Base-by-base conservation (phyloP, 208 protist genomes). In the Wallacemonas sp. region DNA sequence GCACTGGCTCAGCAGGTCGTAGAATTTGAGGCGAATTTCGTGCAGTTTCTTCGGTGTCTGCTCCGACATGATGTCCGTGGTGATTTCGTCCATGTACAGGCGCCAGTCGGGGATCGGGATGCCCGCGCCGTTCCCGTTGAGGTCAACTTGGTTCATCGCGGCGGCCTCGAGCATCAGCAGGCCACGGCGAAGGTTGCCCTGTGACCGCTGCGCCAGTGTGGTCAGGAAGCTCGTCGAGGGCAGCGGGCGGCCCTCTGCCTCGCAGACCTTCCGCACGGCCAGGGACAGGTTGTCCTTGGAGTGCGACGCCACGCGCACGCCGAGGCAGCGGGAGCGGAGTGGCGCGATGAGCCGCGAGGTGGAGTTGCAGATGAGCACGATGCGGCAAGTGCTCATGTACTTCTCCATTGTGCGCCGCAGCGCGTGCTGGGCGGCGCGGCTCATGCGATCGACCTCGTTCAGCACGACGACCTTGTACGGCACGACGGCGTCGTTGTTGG, bases 351-450 rank as follows among this genome's bases (percentile, higher is more conserved):
- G 85, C 23, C 91, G 97, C 20, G 84, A 94, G 12, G 94, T 97
- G 23, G 86, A 93, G 61, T 92, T 98, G 76, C 95, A 98, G 50
- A 92, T 83, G 10, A 99, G 82, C 12, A 99, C 92, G 7, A 99
- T 72, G 1, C 99, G 87, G 77, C 98, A 99, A 0, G 90, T 98
- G 18, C 77, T 70, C 57, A 97, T 93, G 89, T 99, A 99, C 75
- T 99, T 99, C 72, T 99, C 99, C 99, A 99, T 99, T 16, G 99
- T 99, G 28, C 99, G 96, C 26, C 99, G 92, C 23, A 99, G 89
- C 14, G 98, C 99, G 52, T 99, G 98, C 81, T 99, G 99, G 2
- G 99, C 98, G 25, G 97, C 89, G 33, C 88, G 89, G 57, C 85
- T 97, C 74, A 99, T 88, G 61, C 80, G 84, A 61, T 99, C 98